Base-by-base conservation (phyloP, 2,329 filamentous ascomycete genomes). In the Penicillium polonicum region DNA sequence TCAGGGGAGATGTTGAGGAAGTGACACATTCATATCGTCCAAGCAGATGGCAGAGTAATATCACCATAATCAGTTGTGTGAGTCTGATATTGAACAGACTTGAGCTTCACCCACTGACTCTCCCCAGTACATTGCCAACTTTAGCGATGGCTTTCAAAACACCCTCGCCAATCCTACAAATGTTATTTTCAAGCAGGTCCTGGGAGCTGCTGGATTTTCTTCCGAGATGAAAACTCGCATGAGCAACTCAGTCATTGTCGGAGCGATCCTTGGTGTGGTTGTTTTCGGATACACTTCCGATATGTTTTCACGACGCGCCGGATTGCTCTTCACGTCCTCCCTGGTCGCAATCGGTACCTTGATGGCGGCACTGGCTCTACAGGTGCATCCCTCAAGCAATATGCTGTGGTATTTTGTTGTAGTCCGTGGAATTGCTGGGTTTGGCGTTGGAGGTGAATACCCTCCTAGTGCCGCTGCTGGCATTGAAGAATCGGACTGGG, bases 331-430 rank as follows among this genome's bases (percentile, higher is more conserved):
- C 23, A 72, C 69, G 1, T 71, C 70, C 9, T 66, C 64, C 0
- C 51, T 72, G 10, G 70, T 72, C 2, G 65, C 63, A 0, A 58
- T 71, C 31, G 62, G 64, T 5, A 70, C 70, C n/a, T 61, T 71
- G 54, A 68, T 79, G 69, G 68, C 75, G 4, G 70, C 71, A 3
- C 57, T 78, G 44, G 73, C 72, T 2, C 68, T 78, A 33, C 68
- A 74, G 39, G 69, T 78, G 3, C 65, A 68, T n/a, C 66, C 68
- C 10, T 66, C 65, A 1, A 4, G 62, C 8, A 69, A 73, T 15
- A 73, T 76, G 70, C 59, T 76, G 8, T 76, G 74, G 74, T 76
- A 67, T 55, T 68, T 76, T 39, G 72, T 73, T 9, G 59, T 74
- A 1, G 73, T 72, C 7, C 70, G 74, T 4, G 74, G 73, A 0